A percentile compares a stretch with the other conserved stretches of the same genome.
Conservation (phyloP, 2,329 filamentous ascomycete species). For the Diaporthe eres region DNA sequence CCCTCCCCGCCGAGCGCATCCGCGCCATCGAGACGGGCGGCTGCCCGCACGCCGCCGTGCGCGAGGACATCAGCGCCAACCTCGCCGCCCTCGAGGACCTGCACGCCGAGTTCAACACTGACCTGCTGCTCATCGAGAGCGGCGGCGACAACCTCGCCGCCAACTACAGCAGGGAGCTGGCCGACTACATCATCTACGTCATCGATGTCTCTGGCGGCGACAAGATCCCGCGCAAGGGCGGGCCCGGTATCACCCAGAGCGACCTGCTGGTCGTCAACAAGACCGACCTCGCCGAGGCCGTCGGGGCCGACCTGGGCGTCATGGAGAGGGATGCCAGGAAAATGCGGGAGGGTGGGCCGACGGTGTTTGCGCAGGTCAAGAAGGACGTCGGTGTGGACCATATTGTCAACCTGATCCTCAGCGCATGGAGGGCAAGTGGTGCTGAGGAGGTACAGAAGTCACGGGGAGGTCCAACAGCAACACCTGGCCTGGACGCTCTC, state of each 20-base stretch:
- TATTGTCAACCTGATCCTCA: conserved; percentile 89
- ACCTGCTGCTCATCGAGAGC: conserved; percentile 93
- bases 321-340: conserved; percentile 96
- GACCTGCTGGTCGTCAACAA: conserved; percentile 97
- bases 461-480: conserved; percentile 70
- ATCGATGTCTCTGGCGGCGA: conserved; percentile 97
- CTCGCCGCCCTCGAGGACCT: conserved; percentile 92
- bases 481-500: conserved; percentile 64
- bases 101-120: conserved; percentile 82
- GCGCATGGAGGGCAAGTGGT: conserved; percentile 92
- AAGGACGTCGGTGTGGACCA: conserved; percentile 86
- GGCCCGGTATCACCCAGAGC: conserved; percentile 96
- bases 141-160: conserved; percentile 97
- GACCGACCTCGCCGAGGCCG: conserved; percentile 90
- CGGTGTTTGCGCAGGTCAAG: conserved; percentile 98
- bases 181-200: conserved; percentile 98
- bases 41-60: conserved; percentile 95
- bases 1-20: conserved; percentile 87
- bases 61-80: conserved; percentile 96
- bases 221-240: conserved; percentile 96
- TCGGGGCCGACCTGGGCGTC: conserved; percentile 90
- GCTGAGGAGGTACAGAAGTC: conserved; percentile 73
- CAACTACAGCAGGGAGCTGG: conserved; percentile 95
- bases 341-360: conserved; percentile 96
- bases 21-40: conserved; percentile 97